Percentiles rank a stretch among this genome's conserved stretches.
phyloP scores from a whole-genome alignment of 345 rosid species.

The Gossypium arboreum region DNA sequence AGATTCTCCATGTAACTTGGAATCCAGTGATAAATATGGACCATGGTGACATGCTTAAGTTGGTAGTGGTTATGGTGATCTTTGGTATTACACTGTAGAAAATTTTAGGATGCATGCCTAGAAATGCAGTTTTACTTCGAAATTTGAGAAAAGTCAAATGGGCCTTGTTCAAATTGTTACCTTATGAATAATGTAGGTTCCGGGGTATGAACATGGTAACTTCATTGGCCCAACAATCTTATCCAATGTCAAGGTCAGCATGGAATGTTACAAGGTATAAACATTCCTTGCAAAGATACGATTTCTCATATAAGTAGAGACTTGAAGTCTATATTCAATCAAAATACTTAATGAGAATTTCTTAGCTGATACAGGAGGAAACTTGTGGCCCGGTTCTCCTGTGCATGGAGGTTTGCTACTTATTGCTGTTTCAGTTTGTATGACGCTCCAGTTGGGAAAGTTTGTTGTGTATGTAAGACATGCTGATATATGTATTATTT shows the following conservation, averaged over 20 bases:
- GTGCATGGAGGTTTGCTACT: slow-evolving; percentile 46
- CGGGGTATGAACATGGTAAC: slow-evolving; percentile 56
- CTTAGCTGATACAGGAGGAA: slow-evolving; percentile 42
- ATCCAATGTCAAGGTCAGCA: slow-evolving; percentile 44
- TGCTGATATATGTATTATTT: not conserved
- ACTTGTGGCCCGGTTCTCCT: slow-evolving; percentile 52
- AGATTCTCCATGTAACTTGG: not conserved
- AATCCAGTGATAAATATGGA: not conserved
- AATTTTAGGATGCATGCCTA: not conserved
- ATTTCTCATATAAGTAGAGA: not conserved
- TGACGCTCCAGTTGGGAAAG: not conserved
- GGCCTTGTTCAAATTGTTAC: not conserved
- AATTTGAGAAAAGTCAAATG: slow-evolving; percentile 5
- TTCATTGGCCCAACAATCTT: slow-evolving; percentile 61
- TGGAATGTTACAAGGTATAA: slow-evolving; percentile 64
- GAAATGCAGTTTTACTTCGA: not conserved
- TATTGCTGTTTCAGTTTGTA: not conserved
- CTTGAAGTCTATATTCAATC: not conserved
- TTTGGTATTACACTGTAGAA: not conserved
- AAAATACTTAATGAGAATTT: slow-evolving; percentile 7
- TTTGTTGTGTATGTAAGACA: not conserved
- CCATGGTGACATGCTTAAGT: not conserved
- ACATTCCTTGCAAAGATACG: not conserved
- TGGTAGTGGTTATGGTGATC: not conserved
- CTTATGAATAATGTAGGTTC: slow-evolving; percentile 34